Evolutionary conservation across 192 early-diverging fungal species (phyloP), one percentile per base, ranked within the genome.

Genomic region (Coemansia sp.): DNA sequence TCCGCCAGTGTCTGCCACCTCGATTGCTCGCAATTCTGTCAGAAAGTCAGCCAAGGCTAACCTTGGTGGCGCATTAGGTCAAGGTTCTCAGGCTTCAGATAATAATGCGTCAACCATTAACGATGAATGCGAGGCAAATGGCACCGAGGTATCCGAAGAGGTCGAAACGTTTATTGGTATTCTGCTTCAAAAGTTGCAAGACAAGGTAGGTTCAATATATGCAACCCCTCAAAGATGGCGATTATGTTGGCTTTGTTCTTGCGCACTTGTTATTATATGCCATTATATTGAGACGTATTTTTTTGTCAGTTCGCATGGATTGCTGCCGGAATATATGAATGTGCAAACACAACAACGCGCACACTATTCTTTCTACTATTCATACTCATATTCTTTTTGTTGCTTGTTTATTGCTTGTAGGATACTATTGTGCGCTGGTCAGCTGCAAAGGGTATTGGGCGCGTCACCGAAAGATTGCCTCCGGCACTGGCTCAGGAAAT

Each of bases 361-460:
- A 20, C 42, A 29, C 48, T 17, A 25, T 49, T 51, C 29, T 33
- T 31, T 63, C 30, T 52, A 50, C 20, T 50, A 50, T 50, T 7
- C 34, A 31, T 34, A 0, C 8, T 48, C 6, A 25, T 34, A 20
- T 63, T 54, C 7, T 32, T 49, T 66, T 56, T 34, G 1, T 29
- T 25, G 31, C 48, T 42, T 48, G n/a, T 57, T 56, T 54, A 5
- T 22, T 4, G 38, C 29, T 42, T 67, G 52, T 82, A 82, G 79
- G 84, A 85, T 55, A 99, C 97, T 0, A 92, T 99, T 64, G 96
- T 99, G 4, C 89, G 97, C 58, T 98, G 95, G 95, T 96, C 95
- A 10, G 89, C 95, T 6, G 95, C 97, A 7, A 99, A 99, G 83
- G 97, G 96, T 12, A 81, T 99, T 56, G 97, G 93, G 5, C 85